Conservation (phyloP, 1,284 basidiomycete species). For the Boletus holoroseus region DNA sequence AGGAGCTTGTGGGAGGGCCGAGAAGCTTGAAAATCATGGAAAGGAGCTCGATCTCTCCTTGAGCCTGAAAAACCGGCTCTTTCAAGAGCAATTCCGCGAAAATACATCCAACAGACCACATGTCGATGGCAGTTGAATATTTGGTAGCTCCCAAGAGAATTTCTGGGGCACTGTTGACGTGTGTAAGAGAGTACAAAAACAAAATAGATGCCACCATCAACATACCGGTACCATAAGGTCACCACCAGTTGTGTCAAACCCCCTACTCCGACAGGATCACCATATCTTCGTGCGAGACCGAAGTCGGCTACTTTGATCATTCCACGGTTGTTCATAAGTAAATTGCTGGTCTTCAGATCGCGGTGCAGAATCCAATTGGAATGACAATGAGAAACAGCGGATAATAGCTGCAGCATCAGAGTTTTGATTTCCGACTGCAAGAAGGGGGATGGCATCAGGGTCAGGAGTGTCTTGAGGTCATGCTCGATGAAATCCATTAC, state of each 20-base stretch:
- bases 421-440: conserved; percentile 98
- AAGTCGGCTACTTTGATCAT: conserved; percentile 99
- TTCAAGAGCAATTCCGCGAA: conserved; percentile 94
- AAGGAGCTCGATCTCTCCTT: conserved; percentile 90
- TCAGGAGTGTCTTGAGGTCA: conserved; percentile 93
- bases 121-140: conserved; percentile 94
- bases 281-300: conserved; percentile 90
- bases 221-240: conserved; percentile 97
- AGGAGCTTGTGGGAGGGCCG: conserved; percentile 77
- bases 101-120: conserved; percentile 99
- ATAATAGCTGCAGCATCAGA: conserved; percentile 88
- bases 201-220: conserved; percentile 15
- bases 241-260: conserved; percentile 97
- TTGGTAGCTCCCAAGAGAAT: conserved; percentile 88
- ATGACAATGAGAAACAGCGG: conserved; percentile 90
- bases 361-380: conserved; percentile 96
- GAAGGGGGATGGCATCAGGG: conserved; percentile 91
- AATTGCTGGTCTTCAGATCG: conserved; percentile 95
- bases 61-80: conserved; percentile 94
- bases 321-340: conserved; percentile 98
- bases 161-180: conserved; percentile 76
- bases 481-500: conserved; percentile 99
- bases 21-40: conserved; percentile 91
- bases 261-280: conserved; percentile 87
- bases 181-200: conserved; percentile 5